Evolutionary conservation across 106 monocot species (phyloP).

Genomic region (Dendrobium chrysotoxum): DNA sequence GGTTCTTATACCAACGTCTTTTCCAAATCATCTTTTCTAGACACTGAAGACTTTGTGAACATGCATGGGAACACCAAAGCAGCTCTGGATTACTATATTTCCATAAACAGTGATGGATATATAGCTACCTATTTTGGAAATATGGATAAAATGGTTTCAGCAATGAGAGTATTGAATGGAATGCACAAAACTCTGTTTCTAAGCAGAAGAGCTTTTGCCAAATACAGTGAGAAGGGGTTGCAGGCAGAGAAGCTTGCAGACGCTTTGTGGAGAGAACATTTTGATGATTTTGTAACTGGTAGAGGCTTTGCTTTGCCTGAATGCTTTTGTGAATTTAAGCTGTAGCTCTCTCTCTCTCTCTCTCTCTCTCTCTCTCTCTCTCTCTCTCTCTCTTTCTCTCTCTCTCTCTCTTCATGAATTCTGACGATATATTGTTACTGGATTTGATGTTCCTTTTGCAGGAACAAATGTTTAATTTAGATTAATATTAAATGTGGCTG

Average conservation of each 20-base stretch:
- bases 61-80: slow-evolving; percentile 95
- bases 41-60: slow-evolving; percentile 32
- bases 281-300: slow-evolving; percentile 66
- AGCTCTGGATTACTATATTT: slow-evolving; percentile 84
- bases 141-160: slow-evolving; percentile 95
- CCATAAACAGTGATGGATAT: slow-evolving; percentile 75
- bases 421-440: too few species aligned
- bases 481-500: too few species aligned
- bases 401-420: too few species aligned
- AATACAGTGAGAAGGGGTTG: slow-evolving; percentile 30
- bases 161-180: slow-evolving; percentile 64
- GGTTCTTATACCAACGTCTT: slow-evolving; percentile 64
- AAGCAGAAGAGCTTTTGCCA: slow-evolving; percentile 66
- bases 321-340: slow-evolving; percentile 73
- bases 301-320: slow-evolving; percentile 77
- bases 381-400: too few species aligned
- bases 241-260: slow-evolving; percentile 41
- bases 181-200: slow-evolving; percentile 65
- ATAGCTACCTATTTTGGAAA: slow-evolving; percentile 90
- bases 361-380: background rate
- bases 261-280: slow-evolving; percentile 62
- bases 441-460: too few species aligned
- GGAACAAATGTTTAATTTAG: too few species aligned
- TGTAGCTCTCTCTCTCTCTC: slow-evolving; percentile 19
- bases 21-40: slow-evolving; percentile 64